Evolutionary conservation across 495 filamentous ascomycete species (phyloP).

Genomic region (Penicillium chermesinum): DNA sequence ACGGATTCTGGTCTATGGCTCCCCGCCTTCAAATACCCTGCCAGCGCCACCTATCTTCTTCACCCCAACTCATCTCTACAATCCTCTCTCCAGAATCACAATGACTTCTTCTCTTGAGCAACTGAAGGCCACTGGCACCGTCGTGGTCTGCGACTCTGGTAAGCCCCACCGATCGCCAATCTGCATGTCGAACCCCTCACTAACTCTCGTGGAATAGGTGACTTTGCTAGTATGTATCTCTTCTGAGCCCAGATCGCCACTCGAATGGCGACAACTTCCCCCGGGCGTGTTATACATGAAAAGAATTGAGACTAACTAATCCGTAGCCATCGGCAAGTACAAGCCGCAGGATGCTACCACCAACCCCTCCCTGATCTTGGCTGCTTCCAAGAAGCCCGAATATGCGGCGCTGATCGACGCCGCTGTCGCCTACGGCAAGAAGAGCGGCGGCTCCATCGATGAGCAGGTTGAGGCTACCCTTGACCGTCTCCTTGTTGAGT

Average conservation of each 20-base stretch:
- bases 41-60: conserved; percentile 29
- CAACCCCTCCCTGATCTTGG: conserved; percentile 97
- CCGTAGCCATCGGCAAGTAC: conserved; percentile 92
- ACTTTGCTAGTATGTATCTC: conserved; percentile 74
- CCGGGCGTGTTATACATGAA: too few relatives aligned
- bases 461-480: conserved; percentile 76
- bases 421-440: conserved; percentile 81
- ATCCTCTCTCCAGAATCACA: conserved; percentile 22
- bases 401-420: conserved; percentile 89
- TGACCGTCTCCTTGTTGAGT: conserved; percentile 93
- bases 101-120: conserved; percentile 92
- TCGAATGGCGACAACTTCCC: too few relatives aligned
- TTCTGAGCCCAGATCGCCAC: too few relatives aligned
- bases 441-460: conserved; percentile 58
- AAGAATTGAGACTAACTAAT: conserved; percentile 34
- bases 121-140: conserved; percentile 92
- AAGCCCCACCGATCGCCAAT: conserved; percentile 34
- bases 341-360: conserved; percentile 99
- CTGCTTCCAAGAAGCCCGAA: conserved; percentile 95
- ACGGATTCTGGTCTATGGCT: conserved; percentile 10
- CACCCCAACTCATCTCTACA: conserved; percentile 10
- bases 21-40: conserved; percentile 26
- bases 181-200: conserved; percentile 12
- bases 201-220: conserved; percentile 46
- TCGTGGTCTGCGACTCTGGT: conserved; percentile 96